Evolutionary conservation across 2,329 filamentous ascomycete species (phyloP).

Genomic region (Xylaria sp.): DNA sequence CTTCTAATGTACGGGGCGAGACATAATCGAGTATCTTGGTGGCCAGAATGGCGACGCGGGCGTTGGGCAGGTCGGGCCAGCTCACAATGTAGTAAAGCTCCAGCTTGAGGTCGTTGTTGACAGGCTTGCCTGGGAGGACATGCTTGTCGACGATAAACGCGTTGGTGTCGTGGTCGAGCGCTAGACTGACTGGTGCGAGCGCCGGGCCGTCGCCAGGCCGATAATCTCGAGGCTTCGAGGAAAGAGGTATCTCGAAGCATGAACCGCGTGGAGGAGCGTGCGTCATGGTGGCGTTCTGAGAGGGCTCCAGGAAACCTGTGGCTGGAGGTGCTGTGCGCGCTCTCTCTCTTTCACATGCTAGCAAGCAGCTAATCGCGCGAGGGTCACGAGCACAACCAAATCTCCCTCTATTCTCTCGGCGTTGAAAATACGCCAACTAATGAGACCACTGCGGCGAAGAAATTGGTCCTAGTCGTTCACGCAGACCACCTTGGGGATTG

Average conservation of each 20-base stretch:
- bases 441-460: not conserved
- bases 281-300: constrained; percentile 36
- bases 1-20: constrained; percentile 65
- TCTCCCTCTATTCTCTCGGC: not conserved
- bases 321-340: constrained; percentile 17
- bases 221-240: constrained; percentile 53
- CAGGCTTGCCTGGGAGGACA: constrained; percentile 54
- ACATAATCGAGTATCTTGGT: constrained; percentile 67
- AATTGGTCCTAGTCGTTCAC: not conserved
- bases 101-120: constrained; percentile 49
- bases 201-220: constrained; percentile 60
- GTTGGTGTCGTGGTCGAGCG: constrained; percentile 61
- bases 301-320: not conserved
- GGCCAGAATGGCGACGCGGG: constrained; percentile 59
- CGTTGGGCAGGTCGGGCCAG: constrained; percentile 64
- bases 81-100: constrained; percentile 66
- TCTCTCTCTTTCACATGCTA: constrained; percentile 16
- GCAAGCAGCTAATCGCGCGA: not conserved
- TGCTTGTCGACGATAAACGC: constrained; percentile 68
- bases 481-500: not conserved
- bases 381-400: not conserved
- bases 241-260: constrained; percentile 50
- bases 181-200: constrained; percentile 59
- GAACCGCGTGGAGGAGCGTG: constrained; percentile 17
- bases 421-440: not conserved